These are phyloP conservation scores for Isabelozyma gotoi DNA, from an alignment of 805 yeast genomes.

Conservation along the genomic window DNA sequence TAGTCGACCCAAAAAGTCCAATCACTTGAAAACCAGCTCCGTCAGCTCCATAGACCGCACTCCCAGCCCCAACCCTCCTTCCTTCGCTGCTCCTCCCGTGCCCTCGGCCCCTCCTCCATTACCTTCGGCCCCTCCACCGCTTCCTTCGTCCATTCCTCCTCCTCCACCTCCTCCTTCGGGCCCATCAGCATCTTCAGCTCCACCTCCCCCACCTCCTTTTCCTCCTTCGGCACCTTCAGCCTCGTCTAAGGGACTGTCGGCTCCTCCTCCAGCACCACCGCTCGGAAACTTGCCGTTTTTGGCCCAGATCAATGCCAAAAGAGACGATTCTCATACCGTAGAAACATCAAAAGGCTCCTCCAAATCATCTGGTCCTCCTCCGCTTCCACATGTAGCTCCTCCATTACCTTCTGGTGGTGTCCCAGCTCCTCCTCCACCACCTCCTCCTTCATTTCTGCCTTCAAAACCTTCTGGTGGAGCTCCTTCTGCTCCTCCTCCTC, in stretches of 20 bases:
- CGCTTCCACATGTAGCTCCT: too few relatives aligned
- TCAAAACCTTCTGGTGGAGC: constrained; percentile 12
- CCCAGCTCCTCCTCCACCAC: constrained; percentile 16
- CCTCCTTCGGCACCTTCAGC: constrained; percentile 13
- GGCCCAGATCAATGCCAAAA: constrained; percentile 55
- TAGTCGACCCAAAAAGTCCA: constrained; percentile 37
- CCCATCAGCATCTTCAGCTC: constrained; percentile 7
- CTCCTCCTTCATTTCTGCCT: constrained; percentile 17
- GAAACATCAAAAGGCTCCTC: constrained; percentile 29
- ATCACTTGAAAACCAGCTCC: constrained; percentile 28
- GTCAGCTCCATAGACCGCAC: constrained; percentile 16
- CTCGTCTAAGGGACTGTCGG: constrained; percentile 5
- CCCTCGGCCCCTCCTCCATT: constrained; percentile 12
- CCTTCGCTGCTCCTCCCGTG: constrained; percentile 19
- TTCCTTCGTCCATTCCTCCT: constrained; percentile 3
- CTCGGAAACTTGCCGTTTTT: constrained; percentile 55
- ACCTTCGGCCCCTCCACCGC: constrained; percentile 12
- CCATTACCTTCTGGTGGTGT: constrained; percentile 10
- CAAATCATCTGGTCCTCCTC: constrained; percentile 20
- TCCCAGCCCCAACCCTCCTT: constrained; percentile 16
- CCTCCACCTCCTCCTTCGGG: constrained; percentile 16
- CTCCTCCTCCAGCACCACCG: constrained; percentile 15
- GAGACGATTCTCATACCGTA: constrained; percentile 52
- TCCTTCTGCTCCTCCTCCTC: constrained; percentile 13
- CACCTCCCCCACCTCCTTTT: constrained; percentile 16